Evolutionary conservation across 2,329 filamentous ascomycete species (phyloP), one percentile per base, ranked within the genome.

Genomic region (Talaromyces sp.): DNA sequence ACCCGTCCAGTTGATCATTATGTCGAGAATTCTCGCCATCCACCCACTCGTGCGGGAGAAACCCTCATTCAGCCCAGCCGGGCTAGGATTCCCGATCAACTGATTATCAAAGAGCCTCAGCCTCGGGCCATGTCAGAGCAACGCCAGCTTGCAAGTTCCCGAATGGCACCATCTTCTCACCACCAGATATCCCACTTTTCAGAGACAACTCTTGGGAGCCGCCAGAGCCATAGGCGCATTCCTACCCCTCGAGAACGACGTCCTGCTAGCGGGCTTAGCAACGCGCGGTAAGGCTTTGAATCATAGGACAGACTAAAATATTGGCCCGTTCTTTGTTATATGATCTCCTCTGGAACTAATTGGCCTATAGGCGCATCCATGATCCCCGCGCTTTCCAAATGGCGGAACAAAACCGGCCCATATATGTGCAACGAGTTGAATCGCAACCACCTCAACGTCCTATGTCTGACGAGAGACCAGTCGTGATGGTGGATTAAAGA

Each of bases 401-500:
- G 43, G 50, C 51, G n/a, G 62, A 67, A 47, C 63, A 61, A 29
- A 60, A 52, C 24, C 55, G 57, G 40, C 61, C 65, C 22, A 54
- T 62, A 19, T 65, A 68, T 35, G 56, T 63, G 19, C 59, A 62
- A 49, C 51, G 59, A 32, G 55, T 59, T 17, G 62, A 66, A 41
- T 61, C 54, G 13, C 52, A 58, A 32, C 56, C 56, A 16, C 50
- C 54, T 2, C 55, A 51, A 17, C 54, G 62, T 51, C 27, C 60
- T 37, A 42, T 65, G 17, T 51, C 60, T 13, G 62, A 63, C 20
- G 61, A 59, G 41, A 57, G 63, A 45, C 53, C 54, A 19, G 36
- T 68, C 37, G 51, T 71, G 8, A 64, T 68, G 54, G 61, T 69
- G 46, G 69, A 71, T 60, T 70, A 50, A 60, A 30, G 37, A 11